Evolutionary conservation across 2,329 filamentous ascomycete species (phyloP).

Genomic region (Alternaria rosae): DNA sequence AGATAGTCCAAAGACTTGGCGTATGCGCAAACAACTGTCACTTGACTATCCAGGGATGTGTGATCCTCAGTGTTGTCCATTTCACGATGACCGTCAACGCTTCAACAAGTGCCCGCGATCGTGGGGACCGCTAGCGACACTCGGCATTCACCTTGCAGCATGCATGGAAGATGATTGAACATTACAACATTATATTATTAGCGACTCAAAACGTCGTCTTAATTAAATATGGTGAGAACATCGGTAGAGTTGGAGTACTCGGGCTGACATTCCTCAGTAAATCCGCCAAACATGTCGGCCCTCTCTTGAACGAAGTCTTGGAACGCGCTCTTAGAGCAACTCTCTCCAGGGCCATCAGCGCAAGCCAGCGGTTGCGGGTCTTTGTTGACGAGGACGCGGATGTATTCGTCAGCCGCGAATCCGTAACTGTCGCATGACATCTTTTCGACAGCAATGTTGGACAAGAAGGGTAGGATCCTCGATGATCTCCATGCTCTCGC

Average conservation of each 20-base stretch:
- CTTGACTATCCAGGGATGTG: not conserved
- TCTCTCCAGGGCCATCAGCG: constrained; percentile 59
- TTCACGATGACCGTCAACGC: not conserved
- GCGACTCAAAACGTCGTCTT: not conserved
- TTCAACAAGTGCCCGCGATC: not conserved
- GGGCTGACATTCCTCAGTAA: constrained; percentile 52
- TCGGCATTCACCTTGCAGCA: constrained; percentile 3
- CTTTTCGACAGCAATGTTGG: constrained; percentile 71
- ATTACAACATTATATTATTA: not conserved
- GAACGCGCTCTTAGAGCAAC: constrained; percentile 57
- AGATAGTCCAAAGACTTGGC: not conserved
- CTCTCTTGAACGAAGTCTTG: constrained; percentile 52
- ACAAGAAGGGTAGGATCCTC: constrained; percentile 69
- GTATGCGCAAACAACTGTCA: not conserved
- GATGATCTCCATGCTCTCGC: constrained; percentile 69
- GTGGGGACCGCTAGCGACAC: not conserved
- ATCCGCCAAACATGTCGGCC: constrained; percentile 55
- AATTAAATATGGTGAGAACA: constrained; percentile 35
- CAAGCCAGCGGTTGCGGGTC: constrained; percentile 60
- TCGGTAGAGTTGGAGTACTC: constrained; percentile 55
- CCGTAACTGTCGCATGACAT: constrained; percentile 68
- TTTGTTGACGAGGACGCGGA: constrained; percentile 61
- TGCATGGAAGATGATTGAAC: not conserved
- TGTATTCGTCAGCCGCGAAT: constrained; percentile 60
- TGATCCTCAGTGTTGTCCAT: not conserved